Conservation (phyloP, 2,329 filamentous ascomycete species). For the Aspergillus luchuensis region DNA sequence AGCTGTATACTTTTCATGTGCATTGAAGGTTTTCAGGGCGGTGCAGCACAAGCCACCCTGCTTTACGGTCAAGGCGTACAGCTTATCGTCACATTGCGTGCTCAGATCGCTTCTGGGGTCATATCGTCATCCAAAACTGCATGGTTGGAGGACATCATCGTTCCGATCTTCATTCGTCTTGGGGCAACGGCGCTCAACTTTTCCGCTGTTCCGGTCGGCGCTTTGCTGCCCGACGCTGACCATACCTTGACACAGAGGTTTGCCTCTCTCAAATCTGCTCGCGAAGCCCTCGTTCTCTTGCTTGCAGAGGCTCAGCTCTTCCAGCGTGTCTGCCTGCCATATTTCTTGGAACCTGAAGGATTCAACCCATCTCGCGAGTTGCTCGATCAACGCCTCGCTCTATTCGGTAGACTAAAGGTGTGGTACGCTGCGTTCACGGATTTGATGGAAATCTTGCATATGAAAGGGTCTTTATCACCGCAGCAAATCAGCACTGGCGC, state of each 20-base stretch:
- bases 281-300: slow-evolving; percentile 29
- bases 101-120: slow-evolving; percentile 14
- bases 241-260: slow-evolving; percentile 3
- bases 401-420: slow-evolving; percentile 21
- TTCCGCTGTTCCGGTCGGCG: slow-evolving; percentile 6
- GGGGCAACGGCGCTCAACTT: slow-evolving; percentile 20
- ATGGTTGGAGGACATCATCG: slow-evolving; percentile 30
- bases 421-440: slow-evolving; percentile 29
- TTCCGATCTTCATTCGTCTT: slow-evolving; percentile 33
- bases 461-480: slow-evolving; percentile 10
- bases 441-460: slow-evolving; percentile 14
- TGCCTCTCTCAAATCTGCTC: slow-evolving; percentile 20
- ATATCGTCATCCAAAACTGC: slow-evolving; percentile 19
- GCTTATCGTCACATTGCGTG: slow-evolving; percentile 27
- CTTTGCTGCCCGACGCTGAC: not conserved
- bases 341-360: slow-evolving; percentile 15
- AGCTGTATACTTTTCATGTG: slow-evolving; percentile 39
- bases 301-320: slow-evolving; percentile 28
- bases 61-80: slow-evolving; percentile 31
- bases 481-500: slow-evolving; percentile 23
- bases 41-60: slow-evolving; percentile 25
- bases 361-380: slow-evolving; percentile 21
- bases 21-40: slow-evolving; percentile 33
- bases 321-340: slow-evolving; percentile 22
- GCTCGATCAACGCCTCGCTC: slow-evolving; percentile 12